These are phyloP conservation scores for Baorangia bicolor DNA, from an alignment of 768 basidiomycete species.

Conservation along the genomic window DNA sequence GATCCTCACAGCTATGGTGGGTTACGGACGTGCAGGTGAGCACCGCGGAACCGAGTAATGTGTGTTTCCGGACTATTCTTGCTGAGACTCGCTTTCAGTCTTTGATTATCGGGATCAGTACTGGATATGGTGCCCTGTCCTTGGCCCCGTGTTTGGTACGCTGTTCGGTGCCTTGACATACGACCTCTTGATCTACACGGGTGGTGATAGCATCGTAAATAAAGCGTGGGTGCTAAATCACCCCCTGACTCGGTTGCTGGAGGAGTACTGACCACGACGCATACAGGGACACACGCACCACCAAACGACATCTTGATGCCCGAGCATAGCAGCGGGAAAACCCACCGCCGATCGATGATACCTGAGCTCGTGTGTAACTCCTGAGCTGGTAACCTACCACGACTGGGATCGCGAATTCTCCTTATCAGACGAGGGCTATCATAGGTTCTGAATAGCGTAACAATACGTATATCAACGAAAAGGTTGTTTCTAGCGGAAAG, in stretches of 20 bases:
- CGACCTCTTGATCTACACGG: slow-evolving; percentile 53
- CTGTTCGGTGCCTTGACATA: slow-evolving; percentile 53
- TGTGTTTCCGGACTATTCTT: slow-evolving; percentile 11
- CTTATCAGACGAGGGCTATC: neutral
- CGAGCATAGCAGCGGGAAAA: neutral
- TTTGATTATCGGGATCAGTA: slow-evolving; percentile 48
- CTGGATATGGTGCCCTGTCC: slow-evolving; percentile 65
- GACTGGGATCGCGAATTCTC: neutral
- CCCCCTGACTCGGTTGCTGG: neutral
- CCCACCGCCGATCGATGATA: neutral
- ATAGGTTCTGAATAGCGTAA: neutral
- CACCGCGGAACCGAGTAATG: slow-evolving; percentile 17
- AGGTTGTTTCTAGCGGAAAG: neutral
- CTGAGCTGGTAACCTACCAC: neutral
- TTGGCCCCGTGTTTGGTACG: slow-evolving; percentile 55
- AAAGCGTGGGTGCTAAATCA: slow-evolving; percentile 35
- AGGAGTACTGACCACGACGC: neutral
- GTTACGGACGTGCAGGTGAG: slow-evolving; percentile 46
- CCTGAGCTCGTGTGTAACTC: neutral
- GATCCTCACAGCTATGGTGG: slow-evolving; percentile 61
- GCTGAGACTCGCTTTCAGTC: slow-evolving; percentile 4
- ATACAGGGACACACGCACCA: neutral
- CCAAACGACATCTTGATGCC: neutral
- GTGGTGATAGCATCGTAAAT: slow-evolving; percentile 51
- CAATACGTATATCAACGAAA: neutral